Conservation (phyloP, 345 rosid genomes). For the Brassica carinata region DNA sequence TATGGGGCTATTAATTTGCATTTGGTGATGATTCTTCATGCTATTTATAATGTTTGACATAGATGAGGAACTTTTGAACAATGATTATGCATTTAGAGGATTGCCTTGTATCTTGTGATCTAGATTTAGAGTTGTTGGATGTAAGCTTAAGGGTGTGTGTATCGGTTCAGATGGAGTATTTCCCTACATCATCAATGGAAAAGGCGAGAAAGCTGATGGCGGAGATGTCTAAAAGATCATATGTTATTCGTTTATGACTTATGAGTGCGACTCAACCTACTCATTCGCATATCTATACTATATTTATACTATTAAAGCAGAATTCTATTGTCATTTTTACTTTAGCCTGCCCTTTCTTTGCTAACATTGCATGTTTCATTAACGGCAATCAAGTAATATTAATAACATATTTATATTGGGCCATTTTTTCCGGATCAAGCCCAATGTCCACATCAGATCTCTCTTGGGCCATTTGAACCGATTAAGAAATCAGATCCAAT, state of each 20-base stretch:
- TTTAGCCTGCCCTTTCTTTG: too few species aligned
- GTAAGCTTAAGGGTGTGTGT: conserved; percentile 14
- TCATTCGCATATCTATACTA: not conserved
- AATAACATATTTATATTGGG: too few species aligned
- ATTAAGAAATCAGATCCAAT: too few species aligned
- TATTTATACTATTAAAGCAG: too few species aligned
- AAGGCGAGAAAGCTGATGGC: conserved; percentile 70
- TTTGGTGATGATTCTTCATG: not conserved
- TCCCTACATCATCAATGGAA: conserved; percentile 79
- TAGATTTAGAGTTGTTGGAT: not conserved
- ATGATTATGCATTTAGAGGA: not conserved
- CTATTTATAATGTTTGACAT: not conserved
- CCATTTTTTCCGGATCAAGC: too few species aligned
- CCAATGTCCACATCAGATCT: too few species aligned
- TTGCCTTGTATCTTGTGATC: not conserved
- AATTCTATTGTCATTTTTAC: too few species aligned
- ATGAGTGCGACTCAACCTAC: not conserved
- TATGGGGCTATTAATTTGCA: not conserved
- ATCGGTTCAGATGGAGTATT: conserved; percentile 76
- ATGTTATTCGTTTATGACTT: not conserved
- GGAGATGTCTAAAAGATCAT: conserved; percentile 64
- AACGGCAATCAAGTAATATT: too few species aligned
- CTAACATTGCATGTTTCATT: too few species aligned
- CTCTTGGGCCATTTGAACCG: too few species aligned
- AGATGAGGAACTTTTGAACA: not conserved